Evolutionary conservation across 2,329 filamentous ascomycete species (phyloP), one percentile per base, ranked within the genome.

Genomic region (Ascochyta rabiei): DNA sequence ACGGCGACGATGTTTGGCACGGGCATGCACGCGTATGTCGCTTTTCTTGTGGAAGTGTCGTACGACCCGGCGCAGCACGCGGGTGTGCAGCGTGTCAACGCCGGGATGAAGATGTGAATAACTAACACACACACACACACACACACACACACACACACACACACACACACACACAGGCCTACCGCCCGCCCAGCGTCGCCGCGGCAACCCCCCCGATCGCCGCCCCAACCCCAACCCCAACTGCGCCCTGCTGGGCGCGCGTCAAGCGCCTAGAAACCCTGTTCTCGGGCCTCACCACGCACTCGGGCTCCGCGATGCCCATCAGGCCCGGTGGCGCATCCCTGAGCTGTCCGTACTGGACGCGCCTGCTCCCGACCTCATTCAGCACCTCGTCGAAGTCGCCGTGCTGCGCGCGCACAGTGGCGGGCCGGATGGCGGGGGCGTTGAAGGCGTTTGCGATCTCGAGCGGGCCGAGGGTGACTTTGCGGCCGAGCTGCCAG

Each of bases 381-480:
- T 59, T 42, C 6, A 67, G 43, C 16, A 67, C 56, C 38, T 65
- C 53, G 1, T 63, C 59, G 21, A 67, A 66, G 18, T 67, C 64
- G 7, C 61, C 64, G 26, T 67, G 64, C 19, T 61, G 48, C 1
- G 53, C 58, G 16, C 57, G 58, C 3, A 55, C 60, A n/a, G 48
- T 51, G 1, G 60, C 60, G 0, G 64, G 64, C 21, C 54, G 48
- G 38, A 66, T 58, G 31, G 63, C 60, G 5, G 65, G 63, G 13
- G 71, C 70, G 2, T 66, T 66, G 47, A 74, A 74, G 1, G 71
- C 71, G 19, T 73, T 66, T 1, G 70, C 70, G 28, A 75, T 75
- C 44, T 74, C 72, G 1, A 75, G 65, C 6, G 73, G 73, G 13
- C 66, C 66, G 0, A 75, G 60, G 5, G 72, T 70, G 8, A 74